Evolutionary conservation across 73 alveolate species (phyloP), one percentile per base, ranked within the genome.

Genomic region (Paraurostyla sp.): DNA sequence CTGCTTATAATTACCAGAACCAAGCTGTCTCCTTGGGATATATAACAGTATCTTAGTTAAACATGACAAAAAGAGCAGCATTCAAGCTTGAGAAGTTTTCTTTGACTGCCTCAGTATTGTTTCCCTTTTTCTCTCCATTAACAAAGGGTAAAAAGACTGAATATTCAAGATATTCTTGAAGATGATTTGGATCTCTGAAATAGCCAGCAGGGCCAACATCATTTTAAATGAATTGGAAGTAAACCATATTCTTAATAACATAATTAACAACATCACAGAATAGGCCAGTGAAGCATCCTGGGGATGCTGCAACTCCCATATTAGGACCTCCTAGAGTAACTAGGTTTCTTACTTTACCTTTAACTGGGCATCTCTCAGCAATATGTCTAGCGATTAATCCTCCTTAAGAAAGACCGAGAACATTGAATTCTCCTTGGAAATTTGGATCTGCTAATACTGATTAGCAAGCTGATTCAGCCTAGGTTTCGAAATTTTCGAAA

Each of bases 191-290:
- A 51, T 87, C 98, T 90, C 98, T 92, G 71, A 92, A 97, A 89
- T 97, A 97, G 36, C 99, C 99, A 32, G 99, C 96, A 9, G 99
- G 99, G 0, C 98, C 99, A 13, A 94, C 46, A 41, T 87, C 62
- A 25, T 92, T 76, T 88, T 96, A 97, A 52, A 76, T 71, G 60
- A 83, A 81, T 38, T 83, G 80, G 81, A 71, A 92, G 78, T 95
- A 95, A 35, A 93, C 94, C 50, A 91, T 83, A 86, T 88, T 89
- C 71, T 88, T 88, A 0, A 93, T 76, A 45, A 91, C 76, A 49
- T 83, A 92, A 83, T 95, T 95, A 59, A 96, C 59, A 71, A 87
- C 57, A 82, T 93, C 95, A 80, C 99, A 96, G 57, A 85, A 80
- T 2, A 92, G 82, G 32, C 99, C 98, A 59, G 89, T 71, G 46